Conservation (phyloP, 768 basidiomycete genomes). For the Mycena galopus region DNA sequence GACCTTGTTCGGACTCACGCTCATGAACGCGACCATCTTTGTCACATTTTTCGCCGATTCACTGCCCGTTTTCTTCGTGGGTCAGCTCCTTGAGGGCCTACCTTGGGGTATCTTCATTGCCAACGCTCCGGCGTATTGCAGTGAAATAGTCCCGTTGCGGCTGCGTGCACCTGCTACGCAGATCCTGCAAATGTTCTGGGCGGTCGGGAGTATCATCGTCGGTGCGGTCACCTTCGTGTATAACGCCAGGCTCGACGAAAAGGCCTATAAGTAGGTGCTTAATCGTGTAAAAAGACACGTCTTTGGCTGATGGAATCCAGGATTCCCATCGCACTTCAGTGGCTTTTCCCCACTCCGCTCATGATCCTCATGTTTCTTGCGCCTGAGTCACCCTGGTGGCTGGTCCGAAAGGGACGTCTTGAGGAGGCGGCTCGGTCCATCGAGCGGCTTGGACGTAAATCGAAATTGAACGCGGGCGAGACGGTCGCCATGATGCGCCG, state of each 20-base stretch:
- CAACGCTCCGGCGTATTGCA: slow-evolving; percentile 38
- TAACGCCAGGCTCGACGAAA: slow-evolving; percentile 23
- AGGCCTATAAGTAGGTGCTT: slow-evolving; percentile 25
- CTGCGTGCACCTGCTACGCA: slow-evolving; percentile 36
- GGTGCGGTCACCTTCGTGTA: slow-evolving; percentile 37
- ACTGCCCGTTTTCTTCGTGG: slow-evolving; percentile 32
- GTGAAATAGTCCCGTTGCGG: slow-evolving; percentile 36
- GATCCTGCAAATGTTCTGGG: slow-evolving; percentile 40
- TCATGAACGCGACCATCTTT: slow-evolving; percentile 37
- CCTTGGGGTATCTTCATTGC: slow-evolving; percentile 39
- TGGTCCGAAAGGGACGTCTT: slow-evolving; percentile 29
- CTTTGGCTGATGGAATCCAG: slow-evolving; percentile 24
- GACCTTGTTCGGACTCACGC: slow-evolving; percentile 32
- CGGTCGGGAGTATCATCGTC: slow-evolving; percentile 35
- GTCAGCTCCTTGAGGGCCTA: slow-evolving; percentile 33
- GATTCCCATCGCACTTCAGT: slow-evolving; percentile 36
- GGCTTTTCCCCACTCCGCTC: slow-evolving; percentile 37
- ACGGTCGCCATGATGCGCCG: slow-evolving; percentile 36
- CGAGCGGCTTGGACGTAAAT: slow-evolving; percentile 31
- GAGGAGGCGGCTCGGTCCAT: slow-evolving; percentile 27
- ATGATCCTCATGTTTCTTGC: slow-evolving; percentile 32
- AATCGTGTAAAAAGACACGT: not conserved
- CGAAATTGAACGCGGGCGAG: slow-evolving; percentile 28
- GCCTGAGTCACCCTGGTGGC: slow-evolving; percentile 37
- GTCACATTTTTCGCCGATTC: slow-evolving; percentile 32